Base-by-base conservation (phyloP, 257 asterid genomes). In the Avicennia marina region DNA sequence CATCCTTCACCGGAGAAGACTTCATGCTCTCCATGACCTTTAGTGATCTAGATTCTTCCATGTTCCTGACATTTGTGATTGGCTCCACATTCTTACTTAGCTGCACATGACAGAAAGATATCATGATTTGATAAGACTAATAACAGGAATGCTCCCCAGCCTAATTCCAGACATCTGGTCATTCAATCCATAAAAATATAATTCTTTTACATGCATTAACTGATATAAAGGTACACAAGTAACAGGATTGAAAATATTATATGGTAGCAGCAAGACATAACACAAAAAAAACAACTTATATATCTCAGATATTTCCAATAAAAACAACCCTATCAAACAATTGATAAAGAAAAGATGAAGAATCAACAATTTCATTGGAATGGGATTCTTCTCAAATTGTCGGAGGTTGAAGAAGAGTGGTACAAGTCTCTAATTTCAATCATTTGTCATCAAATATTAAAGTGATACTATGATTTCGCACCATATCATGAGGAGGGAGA, bases 401-500 rank as follows among this genome's bases (percentile, higher is more conserved):
- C 12, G 31, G 9, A 43, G 15, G 41, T 48, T 22, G 17, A 60
- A n/a, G n/a, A n/a, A n/a, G n/a, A n/a, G n/a, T n/a, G n/a, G n/a
- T n/a, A n/a, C n/a, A n/a, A n/a, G n/a, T n/a, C n/a, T n/a, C n/a
- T n/a, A n/a, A n/a, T n/a, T n/a, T n/a, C n/a, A n/a, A 31, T 18
- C 43, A 58, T 26, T 6, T 11, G 17, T 26, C 57, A 38, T n/a
- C 58, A 10, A 47, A 45, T 45, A 53, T 20, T 56, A 26, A 4
- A 19, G 19, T 22, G 38, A 59, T 58, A 44, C 46, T 26, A 64
- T 59, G 19, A 52, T 56, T 43, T 61, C 76, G 63, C 56, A 87
- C 96, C 81, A 4, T 52, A 52, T 66, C 75, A 56, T 70, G 51
- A 15, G 78, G 83, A 31, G 78, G 68, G 33, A 64, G 60, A 58